Conservation (phyloP, 495 filamentous ascomycete species). For the Penicillium coprophilum region DNA sequence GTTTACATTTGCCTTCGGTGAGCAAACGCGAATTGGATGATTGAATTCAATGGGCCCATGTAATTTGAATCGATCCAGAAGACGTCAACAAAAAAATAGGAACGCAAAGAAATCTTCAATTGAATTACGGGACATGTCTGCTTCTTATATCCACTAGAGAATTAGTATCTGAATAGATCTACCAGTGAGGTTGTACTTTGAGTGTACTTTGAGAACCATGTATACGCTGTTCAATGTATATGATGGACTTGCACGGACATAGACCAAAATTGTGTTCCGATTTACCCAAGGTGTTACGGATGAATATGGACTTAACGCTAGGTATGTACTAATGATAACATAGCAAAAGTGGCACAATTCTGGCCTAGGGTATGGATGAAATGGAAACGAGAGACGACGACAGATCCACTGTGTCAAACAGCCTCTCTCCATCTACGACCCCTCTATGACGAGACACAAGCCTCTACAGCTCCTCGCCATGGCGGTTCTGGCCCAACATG, state of each 20-base stretch:
- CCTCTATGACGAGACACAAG: background rate
- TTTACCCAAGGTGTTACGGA: background rate
- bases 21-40: constrained; percentile 37
- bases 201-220: too few relatives aligned
- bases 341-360: background rate
- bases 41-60: constrained; percentile 32
- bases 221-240: background rate
- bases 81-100: constrained; percentile 37
- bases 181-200: background rate
- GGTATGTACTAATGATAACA: constrained; percentile 16
- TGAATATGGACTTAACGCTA: background rate
- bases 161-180: background rate
- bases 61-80: constrained; percentile 41
- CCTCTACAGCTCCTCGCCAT: constrained; percentile 25
- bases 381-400: background rate
- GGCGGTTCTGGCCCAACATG: constrained; percentile 9
- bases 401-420: background rate
- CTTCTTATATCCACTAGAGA: background rate
- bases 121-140: constrained; percentile 14
- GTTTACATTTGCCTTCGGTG: constrained; percentile 28
- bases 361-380: background rate
- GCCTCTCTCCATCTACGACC: background rate
- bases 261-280: background rate
- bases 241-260: background rate
- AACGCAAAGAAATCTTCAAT: constrained; percentile 23